These are phyloP conservation scores for Kuraishia borneana DNA, from an alignment of 805 yeast species.

Conservation along the genomic window DNA sequence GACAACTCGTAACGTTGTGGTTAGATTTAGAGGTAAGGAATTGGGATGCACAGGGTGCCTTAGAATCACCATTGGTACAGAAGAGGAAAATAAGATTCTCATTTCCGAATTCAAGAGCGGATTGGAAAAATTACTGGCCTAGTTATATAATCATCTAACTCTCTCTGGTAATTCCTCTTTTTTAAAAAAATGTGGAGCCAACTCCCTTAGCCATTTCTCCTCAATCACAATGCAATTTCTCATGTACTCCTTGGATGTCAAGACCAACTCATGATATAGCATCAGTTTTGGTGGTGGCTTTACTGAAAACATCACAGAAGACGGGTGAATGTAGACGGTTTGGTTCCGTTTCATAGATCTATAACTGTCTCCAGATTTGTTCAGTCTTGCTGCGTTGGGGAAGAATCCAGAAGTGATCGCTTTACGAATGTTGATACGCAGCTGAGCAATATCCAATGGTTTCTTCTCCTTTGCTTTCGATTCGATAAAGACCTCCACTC, in stretches of 20 bases:
- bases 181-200: constrained; percentile 52
- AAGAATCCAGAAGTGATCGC: constrained; percentile 61
- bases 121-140: not conserved
- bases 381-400: constrained; percentile 50
- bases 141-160: constrained; percentile 4
- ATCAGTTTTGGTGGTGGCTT: constrained; percentile 69
- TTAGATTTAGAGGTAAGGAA: constrained; percentile 86
- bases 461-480: constrained; percentile 16
- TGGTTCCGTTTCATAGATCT: constrained; percentile 55
- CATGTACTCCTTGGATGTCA: constrained; percentile 85
- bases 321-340: constrained; percentile 77
- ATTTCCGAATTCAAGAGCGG: constrained; percentile 19
- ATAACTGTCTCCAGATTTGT: constrained; percentile 58
- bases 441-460: constrained; percentile 18
- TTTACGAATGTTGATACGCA: constrained; percentile 29
- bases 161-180: constrained; percentile 7
- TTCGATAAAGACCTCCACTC: constrained; percentile 31
- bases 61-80: constrained; percentile 81
- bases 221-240: constrained; percentile 64
- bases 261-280: constrained; percentile 72
- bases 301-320: constrained; percentile 52
- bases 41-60: constrained; percentile 82
- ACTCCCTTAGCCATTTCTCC: constrained; percentile 61
- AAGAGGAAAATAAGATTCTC: constrained; percentile 54
- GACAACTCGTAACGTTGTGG: constrained; percentile 61